Percentiles rank a stretch among this genome's conserved stretches.
Conservation (phyloP, 78 protist genomes). For the Tieghemostelium lacteum region DNA sequence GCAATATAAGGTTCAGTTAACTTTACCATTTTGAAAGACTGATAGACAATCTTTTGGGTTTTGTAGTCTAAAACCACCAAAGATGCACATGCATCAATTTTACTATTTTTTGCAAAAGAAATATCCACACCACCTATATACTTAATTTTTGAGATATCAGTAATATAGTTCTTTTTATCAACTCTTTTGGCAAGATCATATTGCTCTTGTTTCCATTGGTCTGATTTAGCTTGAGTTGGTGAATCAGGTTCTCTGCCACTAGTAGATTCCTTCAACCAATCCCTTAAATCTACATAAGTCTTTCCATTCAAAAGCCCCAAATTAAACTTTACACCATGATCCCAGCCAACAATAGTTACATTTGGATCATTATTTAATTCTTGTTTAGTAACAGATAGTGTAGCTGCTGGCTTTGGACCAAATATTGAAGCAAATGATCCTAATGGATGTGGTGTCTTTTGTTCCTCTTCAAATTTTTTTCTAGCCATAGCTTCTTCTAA, state of each 20-base stretch:
- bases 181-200: background rate
- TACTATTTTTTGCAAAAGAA: conserved; percentile 76
- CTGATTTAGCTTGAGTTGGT: background rate
- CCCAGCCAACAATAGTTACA: background rate
- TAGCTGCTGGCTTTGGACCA: background rate
- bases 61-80: conserved; percentile 82
- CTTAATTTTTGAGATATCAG: no score
- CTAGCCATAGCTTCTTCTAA: background rate
- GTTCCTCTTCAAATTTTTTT: background rate
- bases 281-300: background rate
- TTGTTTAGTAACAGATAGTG: background rate
- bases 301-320: no score
- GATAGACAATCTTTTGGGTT: conserved; percentile 60
- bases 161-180: background rate
- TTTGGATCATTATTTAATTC: background rate
- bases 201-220: conserved; percentile 8
- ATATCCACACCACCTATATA: conserved; percentile 86
- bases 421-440: conserved; percentile 3
- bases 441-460: background rate
- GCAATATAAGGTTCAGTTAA: conserved; percentile 84
- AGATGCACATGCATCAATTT: conserved; percentile 83
- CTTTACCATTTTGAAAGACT: conserved; percentile 71
- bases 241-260: background rate
- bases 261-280: background rate
- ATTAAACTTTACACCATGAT: background rate